These are phyloP conservation scores for Pythium brachiatum DNA, from an alignment of 352 stramenopile genomes.

Conservation along the genomic window DNA sequence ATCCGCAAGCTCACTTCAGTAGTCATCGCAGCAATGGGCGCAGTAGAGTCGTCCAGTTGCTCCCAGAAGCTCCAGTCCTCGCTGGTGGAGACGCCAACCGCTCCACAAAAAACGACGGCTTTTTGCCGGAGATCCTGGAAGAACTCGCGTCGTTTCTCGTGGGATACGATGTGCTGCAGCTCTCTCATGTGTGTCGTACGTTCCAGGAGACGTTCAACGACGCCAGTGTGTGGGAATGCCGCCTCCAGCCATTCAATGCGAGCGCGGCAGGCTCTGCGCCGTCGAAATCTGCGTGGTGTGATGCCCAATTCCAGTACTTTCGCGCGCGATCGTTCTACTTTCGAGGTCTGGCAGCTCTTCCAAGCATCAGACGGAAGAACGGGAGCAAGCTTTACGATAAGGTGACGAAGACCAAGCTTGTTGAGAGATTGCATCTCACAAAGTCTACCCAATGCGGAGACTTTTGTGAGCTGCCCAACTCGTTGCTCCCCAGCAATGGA, in stretches of 20 bases:
- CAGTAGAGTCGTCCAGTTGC: background rate
- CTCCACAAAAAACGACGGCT: background rate
- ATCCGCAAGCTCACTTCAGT: too few species aligned
- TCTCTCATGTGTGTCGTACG: constrained; percentile 4
- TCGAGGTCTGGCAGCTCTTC: background rate
- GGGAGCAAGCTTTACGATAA: background rate
- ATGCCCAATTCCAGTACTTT: constrained; percentile 9
- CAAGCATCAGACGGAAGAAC: background rate
- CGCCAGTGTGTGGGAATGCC: background rate
- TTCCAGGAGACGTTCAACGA: background rate
- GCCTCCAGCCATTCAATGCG: background rate
- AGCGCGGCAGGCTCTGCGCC: background rate
- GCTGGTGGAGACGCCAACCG: background rate
- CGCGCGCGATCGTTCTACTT: constrained; percentile 6
- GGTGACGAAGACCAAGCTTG: background rate
- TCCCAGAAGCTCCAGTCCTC: background rate
- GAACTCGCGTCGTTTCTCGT: constrained; percentile 15
- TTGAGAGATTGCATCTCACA: background rate
- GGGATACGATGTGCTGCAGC: constrained; percentile 18
- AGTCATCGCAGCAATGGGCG: background rate
- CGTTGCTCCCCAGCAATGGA: constrained; percentile 8
- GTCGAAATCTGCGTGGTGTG: constrained; percentile 1
- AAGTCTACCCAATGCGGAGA: constrained; percentile 7
- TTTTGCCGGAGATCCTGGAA: constrained; percentile 18
- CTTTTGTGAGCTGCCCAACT: constrained; percentile 7